These are phyloP conservation scores for Malus orientalis DNA, from an alignment of 306 rosid genomes.

Conservation along the genomic window DNA sequence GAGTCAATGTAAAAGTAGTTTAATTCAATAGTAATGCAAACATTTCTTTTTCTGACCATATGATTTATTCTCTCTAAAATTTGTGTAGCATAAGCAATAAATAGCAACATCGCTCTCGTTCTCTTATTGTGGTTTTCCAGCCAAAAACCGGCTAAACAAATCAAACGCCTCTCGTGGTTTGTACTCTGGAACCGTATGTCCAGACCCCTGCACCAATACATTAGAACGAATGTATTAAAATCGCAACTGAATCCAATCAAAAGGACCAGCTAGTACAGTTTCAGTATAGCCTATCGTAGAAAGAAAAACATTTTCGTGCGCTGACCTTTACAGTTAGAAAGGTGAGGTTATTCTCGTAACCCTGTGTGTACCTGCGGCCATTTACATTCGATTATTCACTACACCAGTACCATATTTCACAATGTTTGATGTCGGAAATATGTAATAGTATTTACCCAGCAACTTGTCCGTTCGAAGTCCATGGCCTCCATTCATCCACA, in stretches of 20 bases:
- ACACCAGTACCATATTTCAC: not conserved
- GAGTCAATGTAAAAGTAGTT: not conserved
- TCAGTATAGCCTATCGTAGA: not conserved
- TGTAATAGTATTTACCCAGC: conserved; percentile 49
- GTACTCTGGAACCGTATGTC: conserved; percentile 94
- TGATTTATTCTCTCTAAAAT: not conserved
- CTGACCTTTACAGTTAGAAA: conserved; percentile 76
- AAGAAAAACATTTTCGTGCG: not conserved
- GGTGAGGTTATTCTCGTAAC: conserved; percentile 64
- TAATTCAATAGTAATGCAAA: not conserved
- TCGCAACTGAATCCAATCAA: not conserved
- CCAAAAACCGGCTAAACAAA: conserved; percentile 60
- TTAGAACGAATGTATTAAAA: conserved; percentile 1
- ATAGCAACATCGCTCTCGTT: not conserved
- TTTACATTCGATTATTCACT: not conserved
- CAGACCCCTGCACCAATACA: conserved; percentile 66
- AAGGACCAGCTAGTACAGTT: not conserved
- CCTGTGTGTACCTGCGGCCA: conserved; percentile 60
- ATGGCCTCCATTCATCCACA: conserved; percentile 82
- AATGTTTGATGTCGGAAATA: not conserved
- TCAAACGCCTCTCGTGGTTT: conserved; percentile 78
- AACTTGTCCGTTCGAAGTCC: conserved; percentile 68
- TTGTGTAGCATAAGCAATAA: not conserved
- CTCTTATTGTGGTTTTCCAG: conserved; percentile 41
- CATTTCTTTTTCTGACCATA: not conserved